These are phyloP conservation scores for Corymbia calophylla DNA, from an alignment of 441 rosid genomes.

Conservation along the genomic window DNA sequence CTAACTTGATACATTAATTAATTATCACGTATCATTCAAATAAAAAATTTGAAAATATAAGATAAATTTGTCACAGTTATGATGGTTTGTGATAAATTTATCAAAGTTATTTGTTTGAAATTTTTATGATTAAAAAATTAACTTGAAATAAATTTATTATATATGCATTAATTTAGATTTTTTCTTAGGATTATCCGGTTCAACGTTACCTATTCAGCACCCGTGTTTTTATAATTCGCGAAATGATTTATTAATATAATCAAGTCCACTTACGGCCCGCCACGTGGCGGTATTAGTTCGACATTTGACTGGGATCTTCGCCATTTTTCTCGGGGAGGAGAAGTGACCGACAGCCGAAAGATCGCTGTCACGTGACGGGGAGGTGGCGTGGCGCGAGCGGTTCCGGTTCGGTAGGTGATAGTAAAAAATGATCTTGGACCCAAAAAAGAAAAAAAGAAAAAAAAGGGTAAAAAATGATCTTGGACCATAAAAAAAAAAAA, in stretches of 20 bases:
- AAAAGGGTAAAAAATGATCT: no score
- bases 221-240: no score
- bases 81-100: accelerated
- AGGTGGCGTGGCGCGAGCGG: background rate
- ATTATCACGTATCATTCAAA: accelerated
- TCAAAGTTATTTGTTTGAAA: accelerated
- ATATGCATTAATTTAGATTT: no score
- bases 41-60: no score
- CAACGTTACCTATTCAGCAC: no score
- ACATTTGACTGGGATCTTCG: background rate
- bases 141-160: no score
- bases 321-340: background rate
- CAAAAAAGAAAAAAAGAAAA: no score
- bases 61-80: no score
- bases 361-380: background rate
- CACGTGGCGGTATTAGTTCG: background rate
- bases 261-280: background rate
- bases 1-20: accelerated
- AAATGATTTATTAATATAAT: background rate
- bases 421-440: no score
- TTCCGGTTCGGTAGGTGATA: background rate
- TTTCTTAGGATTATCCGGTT: no score
- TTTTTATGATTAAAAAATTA: accelerated
- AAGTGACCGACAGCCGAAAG: background rate
- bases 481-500: no score